A percentile compares a stretch with the other conserved stretches of the same genome.
Conservation (phyloP, 1,284 basidiomycete genomes). For the Ustilago xerochloae region DNA sequence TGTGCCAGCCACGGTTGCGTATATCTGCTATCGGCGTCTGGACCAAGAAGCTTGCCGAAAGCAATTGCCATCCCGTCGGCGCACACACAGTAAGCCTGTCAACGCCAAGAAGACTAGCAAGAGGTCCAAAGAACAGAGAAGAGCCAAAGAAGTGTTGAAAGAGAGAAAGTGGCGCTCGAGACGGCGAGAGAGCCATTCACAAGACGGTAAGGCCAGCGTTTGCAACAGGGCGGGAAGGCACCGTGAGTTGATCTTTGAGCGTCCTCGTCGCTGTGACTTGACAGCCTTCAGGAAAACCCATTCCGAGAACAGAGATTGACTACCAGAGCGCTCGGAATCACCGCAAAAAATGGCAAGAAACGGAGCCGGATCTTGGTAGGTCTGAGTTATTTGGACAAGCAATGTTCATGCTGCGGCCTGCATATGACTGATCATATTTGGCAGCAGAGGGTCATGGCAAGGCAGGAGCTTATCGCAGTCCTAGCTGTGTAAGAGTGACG, state of each 20-base stretch:
- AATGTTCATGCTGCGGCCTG: too few species aligned
- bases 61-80: not conserved
- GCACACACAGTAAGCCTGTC: not conserved
- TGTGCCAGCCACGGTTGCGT: too few species aligned
- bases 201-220: not conserved
- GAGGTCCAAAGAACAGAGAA: not conserved
- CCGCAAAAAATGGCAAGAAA: too few species aligned
- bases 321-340: too few species aligned
- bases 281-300: too few species aligned
- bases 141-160: too few species aligned
- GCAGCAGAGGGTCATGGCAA: not conserved
- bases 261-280: too few species aligned
- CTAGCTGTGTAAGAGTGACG: not conserved
- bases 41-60: not conserved
- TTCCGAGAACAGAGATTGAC: too few species aligned
- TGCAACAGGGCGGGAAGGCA: not conserved
- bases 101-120: not conserved
- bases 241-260: too few species aligned
- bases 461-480: not conserved
- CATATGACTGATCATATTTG: slow-evolving; percentile 8
- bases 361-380: too few species aligned
- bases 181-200: too few species aligned
- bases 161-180: not conserved
- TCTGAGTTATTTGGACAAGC: too few species aligned
- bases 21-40: not conserved